Conservation (phyloP, 2,329 filamentous ascomycete genomes). For the Colletotrichum sp. region DNA sequence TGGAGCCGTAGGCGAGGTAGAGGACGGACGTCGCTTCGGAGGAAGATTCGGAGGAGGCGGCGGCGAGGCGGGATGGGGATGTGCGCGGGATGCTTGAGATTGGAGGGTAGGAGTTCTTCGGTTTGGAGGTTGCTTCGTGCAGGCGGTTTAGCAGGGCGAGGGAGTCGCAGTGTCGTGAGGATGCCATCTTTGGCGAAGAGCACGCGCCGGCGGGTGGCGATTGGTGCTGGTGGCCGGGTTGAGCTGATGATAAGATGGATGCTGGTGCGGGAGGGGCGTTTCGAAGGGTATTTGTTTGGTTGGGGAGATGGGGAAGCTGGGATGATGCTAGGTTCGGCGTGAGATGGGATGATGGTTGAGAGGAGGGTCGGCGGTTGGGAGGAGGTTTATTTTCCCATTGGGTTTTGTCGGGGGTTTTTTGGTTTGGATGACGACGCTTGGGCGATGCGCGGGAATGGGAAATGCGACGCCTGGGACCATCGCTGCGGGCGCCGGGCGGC, state of each 20-base stretch:
- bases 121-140: neutral
- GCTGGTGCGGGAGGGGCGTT: neutral
- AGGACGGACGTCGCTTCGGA: conserved; percentile 58
- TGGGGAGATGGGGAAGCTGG: neutral
- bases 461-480: neutral
- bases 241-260: neutral
- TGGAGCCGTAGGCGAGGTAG: conserved; percentile 92
- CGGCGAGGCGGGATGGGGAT: conserved; percentile 41
- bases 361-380: neutral
- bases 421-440: neutral
- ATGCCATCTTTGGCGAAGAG: neutral
- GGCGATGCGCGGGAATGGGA: neutral
- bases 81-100: conserved; percentile 39
- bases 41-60: conserved; percentile 25
- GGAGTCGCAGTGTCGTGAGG: neutral
- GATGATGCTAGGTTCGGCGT: neutral
- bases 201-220: neutral
- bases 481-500: neutral
- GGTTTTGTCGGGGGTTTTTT: neutral
- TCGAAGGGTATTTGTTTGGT: neutral
- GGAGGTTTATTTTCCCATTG: neutral
- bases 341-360: neutral
- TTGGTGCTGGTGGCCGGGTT: neutral
- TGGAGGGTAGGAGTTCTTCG: conserved; percentile 28
- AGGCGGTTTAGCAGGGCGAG: neutral